Evolutionary conservation across 2,329 filamentous ascomycete species (phyloP).

Genomic region (Scleromitrula shiraiana): DNA sequence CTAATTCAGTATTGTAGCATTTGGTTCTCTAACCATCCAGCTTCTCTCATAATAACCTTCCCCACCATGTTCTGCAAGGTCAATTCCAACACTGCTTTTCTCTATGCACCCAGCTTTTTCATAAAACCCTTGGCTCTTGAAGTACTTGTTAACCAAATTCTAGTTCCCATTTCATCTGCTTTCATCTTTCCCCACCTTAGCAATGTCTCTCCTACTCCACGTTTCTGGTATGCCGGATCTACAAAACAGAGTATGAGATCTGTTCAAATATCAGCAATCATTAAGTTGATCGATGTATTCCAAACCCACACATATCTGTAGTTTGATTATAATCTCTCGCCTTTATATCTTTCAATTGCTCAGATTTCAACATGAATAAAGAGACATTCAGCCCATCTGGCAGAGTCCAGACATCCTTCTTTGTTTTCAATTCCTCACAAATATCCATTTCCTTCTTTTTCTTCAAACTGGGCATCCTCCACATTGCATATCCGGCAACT

Average conservation of each 20-base stretch:
- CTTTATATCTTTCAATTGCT: not conserved
- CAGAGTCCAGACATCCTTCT: not conserved
- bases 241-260: constrained; percentile 18
- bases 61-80: constrained; percentile 16
- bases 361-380: constrained; percentile 1
- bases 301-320: not conserved
- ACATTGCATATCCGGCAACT: not conserved
- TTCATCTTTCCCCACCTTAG: constrained; percentile 11
- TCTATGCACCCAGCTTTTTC: constrained; percentile 26
- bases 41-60: constrained; percentile 13
- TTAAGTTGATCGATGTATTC: not conserved
- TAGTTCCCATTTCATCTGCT: constrained; percentile 11
- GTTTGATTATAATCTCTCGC: not conserved
- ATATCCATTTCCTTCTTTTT: rapidly evolving
- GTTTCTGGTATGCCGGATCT: constrained; percentile 14
- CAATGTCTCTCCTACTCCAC: constrained; percentile 15
- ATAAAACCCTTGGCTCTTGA: constrained; percentile 17
- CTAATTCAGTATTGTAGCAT: not conserved
- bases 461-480: not conserved
- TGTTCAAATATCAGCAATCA: not conserved
- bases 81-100: constrained; percentile 17
- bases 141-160: constrained; percentile 18
- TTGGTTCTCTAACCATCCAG: constrained; percentile 16
- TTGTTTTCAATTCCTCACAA: not conserved
- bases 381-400: not conserved